Conservation (phyloP, 371 early-diverging fungal genomes). For the Dichotomocladium elegans region DNA sequence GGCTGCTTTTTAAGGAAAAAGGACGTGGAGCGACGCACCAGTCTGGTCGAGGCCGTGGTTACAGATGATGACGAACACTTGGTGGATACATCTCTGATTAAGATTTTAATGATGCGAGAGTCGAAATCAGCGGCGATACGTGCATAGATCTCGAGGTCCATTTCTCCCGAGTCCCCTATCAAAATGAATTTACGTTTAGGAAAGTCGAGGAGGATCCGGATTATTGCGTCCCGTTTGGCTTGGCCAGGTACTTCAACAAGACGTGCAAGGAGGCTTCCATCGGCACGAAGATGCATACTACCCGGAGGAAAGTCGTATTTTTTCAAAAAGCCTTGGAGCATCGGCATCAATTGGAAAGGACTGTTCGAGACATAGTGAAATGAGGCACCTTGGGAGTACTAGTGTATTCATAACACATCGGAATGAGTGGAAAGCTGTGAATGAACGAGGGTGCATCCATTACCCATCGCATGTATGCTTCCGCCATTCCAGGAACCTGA, state of each 20-base stretch:
- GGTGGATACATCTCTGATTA: constrained; percentile 72
- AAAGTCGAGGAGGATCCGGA: constrained; percentile 60
- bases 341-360: constrained; percentile 84
- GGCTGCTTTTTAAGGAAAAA: background rate
- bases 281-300: constrained; percentile 67
- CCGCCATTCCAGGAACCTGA: constrained; percentile 70
- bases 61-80: background rate
- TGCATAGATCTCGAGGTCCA: constrained; percentile 80
- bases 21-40: background rate
- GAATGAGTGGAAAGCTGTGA: background rate
- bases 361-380: constrained; percentile 92
- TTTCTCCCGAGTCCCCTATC: constrained; percentile 90
- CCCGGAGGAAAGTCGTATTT: constrained; percentile 75
- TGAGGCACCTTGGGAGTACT: constrained; percentile 62
- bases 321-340: constrained; percentile 69
- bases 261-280: constrained; percentile 34
- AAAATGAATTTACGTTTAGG: constrained; percentile 83
- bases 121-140: constrained; percentile 60
- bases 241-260: constrained; percentile 35
- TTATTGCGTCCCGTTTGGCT: constrained; percentile 61
- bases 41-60: background rate
- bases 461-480: constrained; percentile 62
- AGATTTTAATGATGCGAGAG: constrained; percentile 70
- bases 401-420: background rate
- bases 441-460: constrained; percentile 8